A percentile compares a stretch with the other conserved stretches of the same genome.
Evolutionary conservation across 768 basidiomycete genomes (phyloP).

Genomic region (Boletus edulis): DNA sequence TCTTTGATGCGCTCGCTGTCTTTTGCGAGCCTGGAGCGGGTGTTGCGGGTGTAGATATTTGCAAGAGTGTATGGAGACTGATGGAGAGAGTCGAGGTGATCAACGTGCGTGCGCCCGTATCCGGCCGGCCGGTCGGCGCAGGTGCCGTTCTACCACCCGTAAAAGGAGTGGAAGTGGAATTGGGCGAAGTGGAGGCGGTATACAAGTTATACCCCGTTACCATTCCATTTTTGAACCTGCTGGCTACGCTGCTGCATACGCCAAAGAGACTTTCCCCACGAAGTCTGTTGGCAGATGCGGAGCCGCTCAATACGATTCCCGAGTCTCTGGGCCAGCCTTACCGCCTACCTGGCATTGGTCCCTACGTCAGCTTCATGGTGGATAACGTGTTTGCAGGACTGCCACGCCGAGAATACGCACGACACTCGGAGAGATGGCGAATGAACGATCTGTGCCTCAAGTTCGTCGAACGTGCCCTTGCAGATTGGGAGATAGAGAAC

Average conservation of each 20-base stretch:
- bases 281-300: constrained; percentile 56
- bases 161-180: constrained; percentile 82
- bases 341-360: constrained; percentile 74
- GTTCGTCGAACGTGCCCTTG: constrained; percentile 82
- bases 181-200: constrained; percentile 83
- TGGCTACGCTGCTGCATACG: constrained; percentile 81
- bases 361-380: constrained; percentile 80
- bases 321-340: constrained; percentile 79
- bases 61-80: constrained; percentile 76
- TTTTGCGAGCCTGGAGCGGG: too few relatives aligned
- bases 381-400: constrained; percentile 87
- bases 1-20: too few relatives aligned
- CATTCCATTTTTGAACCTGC: constrained; percentile 80
- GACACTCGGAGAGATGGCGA: constrained; percentile 78
- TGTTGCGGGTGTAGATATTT: constrained; percentile 53
- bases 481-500: constrained; percentile 76
- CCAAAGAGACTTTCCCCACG: constrained; percentile 67
- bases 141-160: constrained; percentile 45
- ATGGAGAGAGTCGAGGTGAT: constrained; percentile 86
- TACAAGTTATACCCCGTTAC: constrained; percentile 84
- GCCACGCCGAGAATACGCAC: constrained; percentile 68
- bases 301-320: constrained; percentile 71
- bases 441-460: constrained; percentile 82
- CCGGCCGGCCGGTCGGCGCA: constrained; percentile 24
- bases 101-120: constrained; percentile 57